These are phyloP conservation scores for Talaromyces sp. DNA, from an alignment of 2,329 filamentous ascomycete genomes.

Conservation along the genomic window DNA sequence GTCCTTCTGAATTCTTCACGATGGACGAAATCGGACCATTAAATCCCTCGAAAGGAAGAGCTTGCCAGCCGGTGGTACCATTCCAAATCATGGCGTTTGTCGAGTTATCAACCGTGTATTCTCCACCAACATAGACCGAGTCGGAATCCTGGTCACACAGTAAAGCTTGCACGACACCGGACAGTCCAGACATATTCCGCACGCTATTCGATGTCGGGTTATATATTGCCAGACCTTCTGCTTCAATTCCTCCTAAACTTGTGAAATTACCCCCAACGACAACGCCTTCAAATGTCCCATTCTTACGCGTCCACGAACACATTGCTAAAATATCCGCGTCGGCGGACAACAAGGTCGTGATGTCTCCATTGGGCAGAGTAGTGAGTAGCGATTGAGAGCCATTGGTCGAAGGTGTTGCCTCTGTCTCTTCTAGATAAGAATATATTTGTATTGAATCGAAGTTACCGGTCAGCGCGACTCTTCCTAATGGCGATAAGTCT, in stretches of 20 bases:
- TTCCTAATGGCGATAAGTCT: conserved; percentile 72
- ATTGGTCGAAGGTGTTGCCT: conserved; percentile 59
- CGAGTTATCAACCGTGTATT: conserved; percentile 74
- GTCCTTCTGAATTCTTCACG: conserved; percentile 69
- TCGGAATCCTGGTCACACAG: conserved; percentile 73
- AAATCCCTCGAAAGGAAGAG: conserved; percentile 87
- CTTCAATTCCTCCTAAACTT: conserved; percentile 71
- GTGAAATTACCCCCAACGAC: conserved; percentile 95
- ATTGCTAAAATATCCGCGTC: conserved; percentile 85
- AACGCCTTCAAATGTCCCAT: conserved; percentile 67
- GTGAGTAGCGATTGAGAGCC: conserved; percentile 77
- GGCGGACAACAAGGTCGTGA: conserved; percentile 68
- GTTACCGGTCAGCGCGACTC: conserved; percentile 80
- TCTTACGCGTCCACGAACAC: conserved; percentile 69
- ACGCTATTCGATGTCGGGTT: conserved; percentile 68
- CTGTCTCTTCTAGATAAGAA: conserved; percentile 74
- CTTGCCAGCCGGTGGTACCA: conserved; percentile 64
- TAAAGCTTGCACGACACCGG: conserved; percentile 76
- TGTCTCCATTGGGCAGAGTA: conserved; percentile 78
- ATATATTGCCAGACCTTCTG: conserved; percentile 76
- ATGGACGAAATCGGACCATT: conserved; percentile 90
- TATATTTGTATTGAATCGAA: conserved; percentile 91
- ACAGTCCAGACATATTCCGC: conserved; percentile 72
- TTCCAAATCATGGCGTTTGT: conserved; percentile 87
- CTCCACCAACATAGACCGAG: conserved; percentile 87